Percentiles rank a stretch among this genome's conserved stretches.
These are phyloP conservation scores for Pyrus pyrifolia DNA, from an alignment of 306 rosid species.

Conservation along the genomic window DNA sequence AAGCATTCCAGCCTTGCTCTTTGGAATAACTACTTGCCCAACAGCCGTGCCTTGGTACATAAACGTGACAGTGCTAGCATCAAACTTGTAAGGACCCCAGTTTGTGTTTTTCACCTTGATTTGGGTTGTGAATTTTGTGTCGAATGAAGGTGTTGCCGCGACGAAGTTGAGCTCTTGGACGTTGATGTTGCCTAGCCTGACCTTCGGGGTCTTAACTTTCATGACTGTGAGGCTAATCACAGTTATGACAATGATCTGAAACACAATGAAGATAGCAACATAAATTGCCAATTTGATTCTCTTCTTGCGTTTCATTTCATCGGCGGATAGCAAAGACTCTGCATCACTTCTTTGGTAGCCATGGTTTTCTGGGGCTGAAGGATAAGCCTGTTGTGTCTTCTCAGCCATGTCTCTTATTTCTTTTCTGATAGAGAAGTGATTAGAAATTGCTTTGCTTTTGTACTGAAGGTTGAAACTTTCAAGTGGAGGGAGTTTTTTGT, in stretches of 20 bases:
- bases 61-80: neutral
- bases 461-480: neutral
- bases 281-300: conserved; percentile 10
- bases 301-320: conserved; percentile 10
- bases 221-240: conserved; percentile 13
- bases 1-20: conserved; percentile 14
- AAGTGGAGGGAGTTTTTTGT: neutral
- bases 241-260: conserved; percentile 18
- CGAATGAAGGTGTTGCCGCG: neutral
- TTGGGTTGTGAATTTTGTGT: conserved; percentile 9
- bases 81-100: conserved; percentile 16
- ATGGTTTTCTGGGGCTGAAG: conserved; percentile 19
- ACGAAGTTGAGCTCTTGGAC: neutral
- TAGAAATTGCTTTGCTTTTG: neutral
- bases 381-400: conserved; percentile 11
- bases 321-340: conserved; percentile 1
- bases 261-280: conserved; percentile 9
- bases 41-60: neutral
- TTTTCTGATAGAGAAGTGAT: neutral
- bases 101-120: conserved; percentile 10
- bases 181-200: neutral
- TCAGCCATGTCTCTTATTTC: conserved; percentile 14
- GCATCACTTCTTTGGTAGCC: conserved; percentile 9
- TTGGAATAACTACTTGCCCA: neutral
- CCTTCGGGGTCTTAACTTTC: conserved; percentile 22